These are phyloP conservation scores for Prunella vulgaris DNA, from an alignment of 257 asterid species.

Conservation along the genomic window DNA sequence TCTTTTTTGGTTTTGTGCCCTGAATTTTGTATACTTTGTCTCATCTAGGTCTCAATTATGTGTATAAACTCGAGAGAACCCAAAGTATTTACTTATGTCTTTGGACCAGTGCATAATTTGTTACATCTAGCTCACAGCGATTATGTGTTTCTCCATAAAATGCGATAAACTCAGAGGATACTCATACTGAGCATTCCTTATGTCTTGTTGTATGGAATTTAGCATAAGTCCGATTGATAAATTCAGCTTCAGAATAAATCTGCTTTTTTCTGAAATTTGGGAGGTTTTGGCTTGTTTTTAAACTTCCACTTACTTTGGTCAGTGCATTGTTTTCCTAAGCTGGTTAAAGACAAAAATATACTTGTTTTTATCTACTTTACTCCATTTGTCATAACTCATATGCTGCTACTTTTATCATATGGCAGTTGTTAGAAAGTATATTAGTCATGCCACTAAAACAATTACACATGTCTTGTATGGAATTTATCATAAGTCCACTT, in stretches of 20 bases:
- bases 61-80: not conserved
- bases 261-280: not conserved
- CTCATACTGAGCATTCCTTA: not conserved
- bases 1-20: constrained; percentile 4
- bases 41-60: not conserved
- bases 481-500: not conserved
- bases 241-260: not conserved
- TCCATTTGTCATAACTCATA: not conserved
- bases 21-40: constrained; percentile 12
- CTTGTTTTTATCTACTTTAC: no score
- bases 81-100: not conserved
- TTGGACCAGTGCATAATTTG: constrained; percentile 13
- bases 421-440: not conserved
- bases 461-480: constrained; percentile 6
- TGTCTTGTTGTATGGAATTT: not conserved
- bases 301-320: not conserved
- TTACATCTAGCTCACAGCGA: not conserved
- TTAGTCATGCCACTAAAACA: not conserved
- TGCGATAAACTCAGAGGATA: not conserved
- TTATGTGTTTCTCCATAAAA: no score
- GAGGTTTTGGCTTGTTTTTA: not conserved
- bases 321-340: no score
- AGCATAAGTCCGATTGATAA: not conserved
- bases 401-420: not conserved
- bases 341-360: no score